These are phyloP conservation scores for Lentinula novae-zelandiae DNA, from an alignment of 1,284 basidiomycete species.

Conservation along the genomic window DNA sequence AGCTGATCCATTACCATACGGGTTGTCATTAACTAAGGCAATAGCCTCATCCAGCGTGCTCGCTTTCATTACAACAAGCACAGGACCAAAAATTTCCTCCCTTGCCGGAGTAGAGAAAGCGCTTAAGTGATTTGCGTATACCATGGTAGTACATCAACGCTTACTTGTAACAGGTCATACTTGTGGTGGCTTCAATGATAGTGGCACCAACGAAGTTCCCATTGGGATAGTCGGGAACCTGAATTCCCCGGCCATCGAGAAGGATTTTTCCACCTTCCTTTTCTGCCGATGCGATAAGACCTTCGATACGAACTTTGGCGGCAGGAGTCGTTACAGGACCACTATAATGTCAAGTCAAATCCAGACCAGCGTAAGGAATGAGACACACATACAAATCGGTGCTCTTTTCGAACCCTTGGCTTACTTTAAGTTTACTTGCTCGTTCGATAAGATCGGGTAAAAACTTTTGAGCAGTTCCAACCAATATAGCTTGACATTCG, in stretches of 20 bases:
- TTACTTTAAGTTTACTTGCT: slow-evolving; percentile 5
- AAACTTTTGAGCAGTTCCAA: slow-evolving; percentile 8
- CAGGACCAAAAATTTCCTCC: slow-evolving; percentile 9
- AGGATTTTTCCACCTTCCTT: slow-evolving; percentile 9
- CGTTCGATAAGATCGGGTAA: slow-evolving; percentile 9
- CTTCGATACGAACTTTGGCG: slow-evolving; percentile 7
- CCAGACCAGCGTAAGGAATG: neutral
- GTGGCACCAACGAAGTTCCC: slow-evolving; percentile 9
- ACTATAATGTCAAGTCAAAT: neutral
- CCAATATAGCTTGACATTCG: neutral
- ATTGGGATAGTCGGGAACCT: slow-evolving; percentile 3
- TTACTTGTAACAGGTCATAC: slow-evolving; percentile 10
- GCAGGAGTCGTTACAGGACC: slow-evolving; percentile 10
- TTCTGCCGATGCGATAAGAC: slow-evolving; percentile 4
- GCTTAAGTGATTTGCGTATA: neutral
- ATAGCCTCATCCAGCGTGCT: slow-evolving; percentile 7
- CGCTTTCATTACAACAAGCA: slow-evolving; percentile 3
- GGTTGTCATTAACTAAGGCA: neutral
- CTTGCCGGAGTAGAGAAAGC: neutral
- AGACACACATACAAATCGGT: slow-evolving; percentile 2
- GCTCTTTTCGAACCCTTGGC: slow-evolving; percentile 8
- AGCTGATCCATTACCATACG: slow-evolving; percentile 7
- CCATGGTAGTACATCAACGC: neutral
- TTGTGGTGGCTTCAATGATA: slow-evolving; percentile 1
- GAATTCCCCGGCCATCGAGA: slow-evolving; percentile 6